These are phyloP conservation scores for Nasturtium officinale DNA, from an alignment of 345 rosid genomes.

Conservation along the genomic window DNA sequence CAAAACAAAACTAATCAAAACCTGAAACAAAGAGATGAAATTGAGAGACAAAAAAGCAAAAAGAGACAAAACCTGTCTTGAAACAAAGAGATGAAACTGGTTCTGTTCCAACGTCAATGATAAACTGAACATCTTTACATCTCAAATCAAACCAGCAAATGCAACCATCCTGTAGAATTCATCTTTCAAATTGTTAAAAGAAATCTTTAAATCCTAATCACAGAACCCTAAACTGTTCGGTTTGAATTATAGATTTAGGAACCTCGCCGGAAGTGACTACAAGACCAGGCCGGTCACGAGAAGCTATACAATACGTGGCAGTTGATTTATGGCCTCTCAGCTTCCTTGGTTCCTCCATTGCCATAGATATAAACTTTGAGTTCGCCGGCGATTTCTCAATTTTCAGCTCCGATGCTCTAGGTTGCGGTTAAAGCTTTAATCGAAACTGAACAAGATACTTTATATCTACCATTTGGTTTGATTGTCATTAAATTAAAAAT, in stretches of 20 bases:
- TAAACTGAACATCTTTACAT: constrained; percentile 78
- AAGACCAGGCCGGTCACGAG: constrained; percentile 68
- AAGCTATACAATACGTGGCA: constrained; percentile 79
- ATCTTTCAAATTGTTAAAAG: background rate
- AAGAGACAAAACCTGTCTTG: constrained; percentile 2
- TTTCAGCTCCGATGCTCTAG: background rate
- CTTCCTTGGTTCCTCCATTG: constrained; percentile 61
- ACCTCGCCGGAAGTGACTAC: constrained; percentile 85
- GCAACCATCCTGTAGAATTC: constrained; percentile 66
- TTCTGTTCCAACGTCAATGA: constrained; percentile 63
- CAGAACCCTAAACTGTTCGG: no score
- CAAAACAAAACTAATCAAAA: background rate
- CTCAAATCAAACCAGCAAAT: constrained; percentile 93
- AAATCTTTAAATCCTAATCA: background rate
- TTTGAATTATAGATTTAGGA: constrained; percentile 1
- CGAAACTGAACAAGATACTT: no score
- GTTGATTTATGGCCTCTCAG: constrained; percentile 76
- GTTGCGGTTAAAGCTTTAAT: background rate
- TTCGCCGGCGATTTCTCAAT: constrained; percentile 26
- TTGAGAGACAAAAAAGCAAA: background rate
- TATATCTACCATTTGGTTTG: no score
- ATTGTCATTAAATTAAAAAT: no score
- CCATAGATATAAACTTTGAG: constrained; percentile 2
- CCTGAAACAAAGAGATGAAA: constrained; percentile 6
- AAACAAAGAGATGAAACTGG: constrained; percentile 61